Evolutionary conservation across 2,329 filamentous ascomycete species (phyloP).

Genomic region (Diplodia scrobiculata): DNA sequence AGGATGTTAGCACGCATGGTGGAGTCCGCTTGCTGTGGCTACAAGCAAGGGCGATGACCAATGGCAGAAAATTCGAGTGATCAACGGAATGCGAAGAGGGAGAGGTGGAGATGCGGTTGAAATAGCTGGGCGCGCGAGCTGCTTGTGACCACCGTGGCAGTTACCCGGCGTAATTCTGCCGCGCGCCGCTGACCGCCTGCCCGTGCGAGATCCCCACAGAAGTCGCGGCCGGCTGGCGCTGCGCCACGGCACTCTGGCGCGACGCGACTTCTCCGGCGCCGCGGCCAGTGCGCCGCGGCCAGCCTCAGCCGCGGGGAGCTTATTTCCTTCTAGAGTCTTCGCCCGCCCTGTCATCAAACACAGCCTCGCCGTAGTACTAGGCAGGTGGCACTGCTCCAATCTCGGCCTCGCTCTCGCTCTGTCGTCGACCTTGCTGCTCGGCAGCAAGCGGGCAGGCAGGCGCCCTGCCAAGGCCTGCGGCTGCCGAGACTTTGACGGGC

Average conservation of each 20-base stretch:
- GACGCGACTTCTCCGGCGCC: too few species aligned
- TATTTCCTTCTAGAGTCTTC: conserved; percentile 26
- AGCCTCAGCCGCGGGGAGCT: conserved; percentile 23
- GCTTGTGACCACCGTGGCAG: conserved; percentile 26
- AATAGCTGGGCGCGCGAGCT: conserved; percentile 15
- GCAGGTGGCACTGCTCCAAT: neutral
- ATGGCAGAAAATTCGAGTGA: conserved; percentile 22
- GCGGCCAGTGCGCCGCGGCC: conserved; percentile 1
- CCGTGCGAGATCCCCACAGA: neutral
- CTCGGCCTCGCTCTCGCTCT: neutral
- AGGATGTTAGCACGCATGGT: conserved; percentile 83
- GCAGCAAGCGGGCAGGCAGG: neutral
- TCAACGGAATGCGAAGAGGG: conserved; percentile 13
- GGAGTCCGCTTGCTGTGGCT: conserved; percentile 35
- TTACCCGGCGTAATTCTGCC: conserved; percentile 25
- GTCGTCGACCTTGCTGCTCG: neutral
- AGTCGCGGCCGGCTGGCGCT: conserved; percentile 6
- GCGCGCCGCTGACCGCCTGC: conserved; percentile 2
- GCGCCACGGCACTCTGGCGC: neutral
- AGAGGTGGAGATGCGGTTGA: conserved; percentile 28
- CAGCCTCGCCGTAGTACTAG: neutral
- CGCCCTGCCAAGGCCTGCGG: neutral
- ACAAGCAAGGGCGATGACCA: conserved; percentile 27
- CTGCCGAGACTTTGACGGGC: neutral
- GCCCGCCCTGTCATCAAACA: conserved; percentile 15